These are phyloP conservation scores for Beauveria varroae DNA, from an alignment of 2,329 filamentous ascomycete genomes.

Conservation along the genomic window DNA sequence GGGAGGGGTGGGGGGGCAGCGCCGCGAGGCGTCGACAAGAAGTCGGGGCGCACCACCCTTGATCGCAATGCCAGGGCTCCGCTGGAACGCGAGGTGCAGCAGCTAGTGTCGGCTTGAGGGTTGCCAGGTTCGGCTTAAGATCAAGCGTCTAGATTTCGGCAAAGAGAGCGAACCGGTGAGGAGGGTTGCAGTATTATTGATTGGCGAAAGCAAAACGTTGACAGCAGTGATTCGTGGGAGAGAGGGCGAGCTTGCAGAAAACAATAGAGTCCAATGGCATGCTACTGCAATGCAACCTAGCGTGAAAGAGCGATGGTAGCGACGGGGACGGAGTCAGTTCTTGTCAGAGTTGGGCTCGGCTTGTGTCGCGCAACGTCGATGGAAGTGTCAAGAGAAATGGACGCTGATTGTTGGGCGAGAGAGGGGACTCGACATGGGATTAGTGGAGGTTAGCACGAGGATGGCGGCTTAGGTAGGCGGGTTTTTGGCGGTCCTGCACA, in stretches of 20 bases:
- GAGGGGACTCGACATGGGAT: neutral
- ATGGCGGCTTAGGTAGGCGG: neutral
- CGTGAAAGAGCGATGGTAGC: neutral
- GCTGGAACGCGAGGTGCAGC: constrained; percentile 12
- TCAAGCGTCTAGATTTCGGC: neutral
- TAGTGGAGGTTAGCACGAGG: neutral
- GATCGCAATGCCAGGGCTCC: constrained; percentile 24
- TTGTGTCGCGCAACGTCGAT: neutral
- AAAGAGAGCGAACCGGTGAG: neutral
- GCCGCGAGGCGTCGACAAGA: constrained; percentile 4
- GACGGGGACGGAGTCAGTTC: neutral
- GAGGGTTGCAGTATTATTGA: neutral
- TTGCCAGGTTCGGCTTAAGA: constrained; percentile 1
- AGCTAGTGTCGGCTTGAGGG: neutral
- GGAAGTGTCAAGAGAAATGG: neutral
- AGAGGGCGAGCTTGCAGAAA: neutral
- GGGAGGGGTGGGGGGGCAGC: neutral
- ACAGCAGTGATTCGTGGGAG: neutral
- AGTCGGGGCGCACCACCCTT: constrained; percentile 1
- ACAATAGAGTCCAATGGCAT: neutral
- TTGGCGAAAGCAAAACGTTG: neutral
- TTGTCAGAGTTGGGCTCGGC: neutral
- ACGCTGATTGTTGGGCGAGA: neutral
- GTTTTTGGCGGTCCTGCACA: neutral
- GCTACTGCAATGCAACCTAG: neutral